Evolutionary conservation across 192 early-diverging fungal genomes (phyloP), one percentile per base, ranked within the genome.

Genomic region (Backusella australiensis): DNA sequence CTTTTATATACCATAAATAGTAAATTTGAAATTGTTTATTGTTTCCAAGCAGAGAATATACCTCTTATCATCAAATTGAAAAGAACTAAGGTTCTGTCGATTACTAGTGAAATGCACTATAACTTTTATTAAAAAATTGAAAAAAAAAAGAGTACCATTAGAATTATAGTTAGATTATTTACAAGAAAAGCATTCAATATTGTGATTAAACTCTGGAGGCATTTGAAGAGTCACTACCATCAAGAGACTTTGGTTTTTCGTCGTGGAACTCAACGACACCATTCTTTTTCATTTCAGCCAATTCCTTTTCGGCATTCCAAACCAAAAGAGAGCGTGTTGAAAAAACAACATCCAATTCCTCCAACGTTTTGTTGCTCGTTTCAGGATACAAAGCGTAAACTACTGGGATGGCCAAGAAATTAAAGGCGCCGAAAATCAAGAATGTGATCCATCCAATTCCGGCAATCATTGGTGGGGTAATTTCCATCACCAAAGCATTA

Each of bases 401-500:
- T 49, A 80, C 85, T 12, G 77, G 74, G 34, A 78, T 77, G 42
- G 80, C 80, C 46, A 74, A 38, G 21, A 90, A 44, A 66, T 83
- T 78, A 21, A 86, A 79, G 21, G 71, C 66, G 11, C 82, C 89
- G 78, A 86, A 91, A 39, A 91, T 72, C 26, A 85, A 66, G 82
- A 90, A 90, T 0, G 81, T 77, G 66, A 77, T 71, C 69, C 78
- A 80, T 4, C 75, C 77, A 67, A 84, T 80, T 34, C 67, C 53
- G 29, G 74, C 41, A 39, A 80, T 63, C 69, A 76, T 72, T 12
- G 78, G 78, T 42, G 89, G 89, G 35, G 85, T 83, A 49, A 84
- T 80, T 72, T 89, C 85, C 34, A 80, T 84, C 41, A 91, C 84
- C 49, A 91, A 56, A 49, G 86, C 86, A 42, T 88, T 88, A 34